Evolutionary conservation across 768 basidiomycete species (phyloP).

Genomic region (Candolleomyces eurysporus): DNA sequence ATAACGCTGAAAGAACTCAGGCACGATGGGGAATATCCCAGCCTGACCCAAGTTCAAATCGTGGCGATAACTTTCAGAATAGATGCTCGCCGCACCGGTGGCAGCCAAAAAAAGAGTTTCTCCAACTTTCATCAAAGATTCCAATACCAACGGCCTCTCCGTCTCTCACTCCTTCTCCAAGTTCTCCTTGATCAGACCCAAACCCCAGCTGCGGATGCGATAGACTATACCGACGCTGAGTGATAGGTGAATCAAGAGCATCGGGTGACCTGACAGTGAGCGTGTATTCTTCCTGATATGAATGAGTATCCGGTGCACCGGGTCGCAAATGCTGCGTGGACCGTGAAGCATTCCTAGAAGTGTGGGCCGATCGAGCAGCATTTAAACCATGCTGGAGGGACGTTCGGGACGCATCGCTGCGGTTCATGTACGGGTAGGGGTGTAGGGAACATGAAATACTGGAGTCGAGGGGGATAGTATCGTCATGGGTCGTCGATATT

Average conservation of each 20-base stretch:
- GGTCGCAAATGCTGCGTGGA: background rate
- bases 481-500: too few species aligned
- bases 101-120: too few species aligned
- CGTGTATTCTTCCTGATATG: background rate
- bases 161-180: background rate
- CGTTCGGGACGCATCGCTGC: background rate
- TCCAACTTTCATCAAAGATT: too few species aligned
- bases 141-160: too few species aligned
- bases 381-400: background rate
- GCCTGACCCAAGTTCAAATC: background rate
- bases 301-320: background rate
- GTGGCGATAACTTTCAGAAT: background rate
- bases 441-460: conserved; percentile 12
- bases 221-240: conserved; percentile 5
- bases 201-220: conserved; percentile 5
- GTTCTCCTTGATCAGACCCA: background rate
- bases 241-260: background rate
- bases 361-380: conserved; percentile 2
- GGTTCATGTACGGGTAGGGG: conserved; percentile 7
- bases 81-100: too few species aligned
- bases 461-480: conserved; percentile 7
- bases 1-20: conserved; percentile 4
- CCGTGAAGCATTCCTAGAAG: background rate
- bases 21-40: conserved; percentile 5
- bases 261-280: background rate